These are phyloP conservation scores for Trichosphaerium sp. DNA, from an alignment of 78 protist species.

Conservation along the genomic window DNA sequence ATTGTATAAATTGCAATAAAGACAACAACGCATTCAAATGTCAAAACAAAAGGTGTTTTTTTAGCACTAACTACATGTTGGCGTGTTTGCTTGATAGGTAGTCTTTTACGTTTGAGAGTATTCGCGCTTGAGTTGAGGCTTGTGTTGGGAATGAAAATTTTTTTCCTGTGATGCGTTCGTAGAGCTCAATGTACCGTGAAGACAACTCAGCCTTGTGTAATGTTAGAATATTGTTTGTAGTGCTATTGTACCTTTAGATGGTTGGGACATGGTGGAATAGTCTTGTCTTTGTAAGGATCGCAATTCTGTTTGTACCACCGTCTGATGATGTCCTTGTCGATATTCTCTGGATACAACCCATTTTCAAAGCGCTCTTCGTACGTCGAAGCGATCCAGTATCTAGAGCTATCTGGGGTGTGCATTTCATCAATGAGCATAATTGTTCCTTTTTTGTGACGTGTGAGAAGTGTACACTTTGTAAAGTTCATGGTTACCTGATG, in stretches of 20 bases:
- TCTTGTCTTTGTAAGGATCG: conserved; percentile 13
- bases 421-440: conserved; percentile 9
- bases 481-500: too few relatives aligned
- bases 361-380: background rate
- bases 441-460: background rate
- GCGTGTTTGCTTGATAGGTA: too few relatives aligned
- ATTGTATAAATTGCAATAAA: too few relatives aligned
- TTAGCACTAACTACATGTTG: too few relatives aligned
- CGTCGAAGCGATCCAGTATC: conserved; percentile 4
- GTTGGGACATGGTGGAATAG: background rate
- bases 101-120: too few relatives aligned
- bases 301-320: background rate
- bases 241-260: background rate
- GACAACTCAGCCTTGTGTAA: background rate
- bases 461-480: too few relatives aligned
- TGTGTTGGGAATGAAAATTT: background rate
- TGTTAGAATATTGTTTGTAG: background rate
- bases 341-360: conserved; percentile 10
- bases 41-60: too few relatives aligned
- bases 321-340: conserved; percentile 12
- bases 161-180: conserved; percentile 5
- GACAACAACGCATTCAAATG: too few relatives aligned
- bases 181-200: background rate
- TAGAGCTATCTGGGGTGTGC: conserved; percentile 16
- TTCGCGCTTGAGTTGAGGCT: too few relatives aligned